phyloP scores from a whole-genome alignment of 805 yeast species.

The Helenozyma rhizophorensis region DNA sequence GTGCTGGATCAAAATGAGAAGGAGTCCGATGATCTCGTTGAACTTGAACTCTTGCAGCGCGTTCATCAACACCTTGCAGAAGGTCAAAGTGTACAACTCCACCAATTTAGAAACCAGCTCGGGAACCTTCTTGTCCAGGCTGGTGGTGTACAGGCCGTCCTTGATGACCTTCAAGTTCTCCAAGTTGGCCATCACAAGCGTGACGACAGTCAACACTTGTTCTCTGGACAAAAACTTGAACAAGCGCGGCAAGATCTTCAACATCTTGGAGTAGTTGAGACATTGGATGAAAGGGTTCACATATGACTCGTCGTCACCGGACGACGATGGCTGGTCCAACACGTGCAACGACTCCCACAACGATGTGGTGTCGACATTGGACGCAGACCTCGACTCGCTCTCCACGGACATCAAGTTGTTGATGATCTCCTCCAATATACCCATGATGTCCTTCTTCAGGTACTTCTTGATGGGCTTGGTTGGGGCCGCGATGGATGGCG shows the following conservation, averaged over 20 bases:
- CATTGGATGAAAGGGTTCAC: constrained; percentile 81
- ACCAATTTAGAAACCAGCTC: constrained; percentile 52
- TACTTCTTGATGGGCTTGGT: constrained; percentile 28
- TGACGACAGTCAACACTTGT: constrained; percentile 71
- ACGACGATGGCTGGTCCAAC: constrained; percentile 55
- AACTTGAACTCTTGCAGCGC: constrained; percentile 78
- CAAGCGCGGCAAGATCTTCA: constrained; percentile 82
- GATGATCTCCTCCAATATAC: constrained; percentile 73
- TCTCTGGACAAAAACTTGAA: constrained; percentile 76
- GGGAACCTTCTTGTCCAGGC: constrained; percentile 48
- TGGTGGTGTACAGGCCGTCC: constrained; percentile 73
- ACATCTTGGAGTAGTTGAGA: constrained; percentile 79
- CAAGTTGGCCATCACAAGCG: constrained; percentile 73
- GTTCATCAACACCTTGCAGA: constrained; percentile 78
- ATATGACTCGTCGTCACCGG: constrained; percentile 42
- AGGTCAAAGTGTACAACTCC: constrained; percentile 74
- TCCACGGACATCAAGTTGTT: constrained; percentile 75
- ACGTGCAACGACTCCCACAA: constrained; percentile 80
- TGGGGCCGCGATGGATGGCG: constrained; percentile 30
- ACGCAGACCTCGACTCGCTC: constrained; percentile 43
- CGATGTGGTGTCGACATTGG: constrained; percentile 33
- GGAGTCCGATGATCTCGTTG: constrained; percentile 70
- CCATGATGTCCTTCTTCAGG: constrained; percentile 45
- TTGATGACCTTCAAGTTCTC: constrained; percentile 74
- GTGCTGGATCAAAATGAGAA: constrained; percentile 65